Evolutionary conservation across 495 filamentous ascomycete species (phyloP), one percentile per base, ranked within the genome.

Genomic region (Penicillium egyptiacum): DNA sequence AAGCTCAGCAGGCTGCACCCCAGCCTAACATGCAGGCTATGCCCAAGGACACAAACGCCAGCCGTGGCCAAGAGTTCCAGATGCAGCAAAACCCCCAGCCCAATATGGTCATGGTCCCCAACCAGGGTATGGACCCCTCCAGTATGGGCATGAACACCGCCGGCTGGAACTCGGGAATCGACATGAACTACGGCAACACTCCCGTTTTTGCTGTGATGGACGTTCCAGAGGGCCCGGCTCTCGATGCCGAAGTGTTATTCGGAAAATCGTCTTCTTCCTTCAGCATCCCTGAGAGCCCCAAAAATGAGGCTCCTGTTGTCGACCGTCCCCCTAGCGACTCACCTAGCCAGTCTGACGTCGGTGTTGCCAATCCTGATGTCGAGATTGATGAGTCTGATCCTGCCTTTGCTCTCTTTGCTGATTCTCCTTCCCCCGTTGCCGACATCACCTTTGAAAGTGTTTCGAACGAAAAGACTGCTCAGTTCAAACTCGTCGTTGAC

Each of bases 181-280:
- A 80, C 58, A 78, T 82, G 66, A 79, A 75, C 68, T 83, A 72
- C 57, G 87, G 85, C 66, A 87, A 89, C 60, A 83, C 89, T 11
- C 83, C 87, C 42, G 89, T 96, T 42, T 97, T 86, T 62, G 83
- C 90, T 49, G 85, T 96, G n/a, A 70, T 88, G 17, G 83, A 88
- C 45, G 78, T 95, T 17, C 89, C 91, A 11, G 79, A 87, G 58
- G 81, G 86, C 4, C 87, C 88, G 26, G 75, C 72, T n/a, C 65
- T 87, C 39, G 87, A 92, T 54, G 68, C 79, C 0, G 76, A 79
- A 43, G 62, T 77, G 41, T 75, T 94, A 8, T 85, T 84, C 33
- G 87, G 89, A 60, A 93, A 94, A 75, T 70, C 80, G 69, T 68
- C 79, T 1, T 77, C 79, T 1, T 78, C 80, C 10, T 59, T 82